Evolutionary conservation across 2,329 filamentous ascomycete species (phyloP).

Genomic region (Monosporascus sp.): DNA sequence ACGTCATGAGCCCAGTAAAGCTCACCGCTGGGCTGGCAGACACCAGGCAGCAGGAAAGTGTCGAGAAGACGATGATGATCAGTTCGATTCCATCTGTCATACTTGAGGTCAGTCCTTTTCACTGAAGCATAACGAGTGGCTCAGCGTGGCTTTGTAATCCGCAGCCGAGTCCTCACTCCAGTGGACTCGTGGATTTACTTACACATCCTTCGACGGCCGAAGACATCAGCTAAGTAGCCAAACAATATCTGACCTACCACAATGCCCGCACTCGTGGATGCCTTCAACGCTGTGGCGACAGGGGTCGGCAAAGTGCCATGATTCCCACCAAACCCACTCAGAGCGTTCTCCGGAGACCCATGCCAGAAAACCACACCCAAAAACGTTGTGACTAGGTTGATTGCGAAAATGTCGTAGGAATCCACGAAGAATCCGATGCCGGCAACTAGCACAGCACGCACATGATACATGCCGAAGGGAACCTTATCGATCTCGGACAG

Average conservation of each 20-base stretch:
- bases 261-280: conserved; percentile 74
- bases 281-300: conserved; percentile 71
- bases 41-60: conserved; percentile 60
- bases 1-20: conserved; percentile 57
- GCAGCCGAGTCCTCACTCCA: too few species aligned
- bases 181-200: not conserved
- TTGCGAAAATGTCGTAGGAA: conserved; percentile 76
- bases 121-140: not conserved
- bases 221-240: conserved; percentile 69
- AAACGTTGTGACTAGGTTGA: conserved; percentile 66
- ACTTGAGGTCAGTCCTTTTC: not conserved
- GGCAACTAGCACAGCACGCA: conserved; percentile 68
- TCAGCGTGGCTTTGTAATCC: too few species aligned
- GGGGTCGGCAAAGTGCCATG: conserved; percentile 54
- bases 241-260: conserved; percentile 74
- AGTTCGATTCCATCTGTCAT: conserved; percentile 61
- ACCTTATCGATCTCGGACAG: conserved; percentile 77
- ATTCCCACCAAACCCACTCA: conserved; percentile 44
- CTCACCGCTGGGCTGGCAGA: conserved; percentile 56
- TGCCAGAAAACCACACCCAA: conserved; percentile 74
- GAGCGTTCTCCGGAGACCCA: conserved; percentile 28
- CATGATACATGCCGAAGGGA: conserved; percentile 70
- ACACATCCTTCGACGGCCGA: conserved; percentile 73
- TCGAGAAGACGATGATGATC: conserved; percentile 65
- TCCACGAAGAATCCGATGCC: conserved; percentile 82